A percentile compares a stretch with the other conserved stretches of the same genome.
These are phyloP conservation scores for Guillardia theta DNA, from an alignment of 78 protist species.

Conservation along the genomic window DNA sequence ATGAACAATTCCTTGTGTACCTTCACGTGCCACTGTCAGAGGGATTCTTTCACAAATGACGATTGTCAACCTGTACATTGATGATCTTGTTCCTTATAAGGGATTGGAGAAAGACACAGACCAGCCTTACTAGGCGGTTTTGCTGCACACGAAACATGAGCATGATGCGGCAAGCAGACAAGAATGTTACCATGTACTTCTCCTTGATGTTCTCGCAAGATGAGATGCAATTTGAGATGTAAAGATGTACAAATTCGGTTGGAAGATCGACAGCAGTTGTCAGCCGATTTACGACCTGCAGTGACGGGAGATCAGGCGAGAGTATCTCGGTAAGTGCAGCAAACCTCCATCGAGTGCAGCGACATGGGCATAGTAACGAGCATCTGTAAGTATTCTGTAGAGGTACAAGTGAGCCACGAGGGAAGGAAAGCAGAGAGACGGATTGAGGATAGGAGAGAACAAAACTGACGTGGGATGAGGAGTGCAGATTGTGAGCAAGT, in stretches of 20 bases:
- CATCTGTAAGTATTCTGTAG: constrained; percentile 15
- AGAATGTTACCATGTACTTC: constrained; percentile 62
- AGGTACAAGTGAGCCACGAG: no score
- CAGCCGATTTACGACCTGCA: constrained; percentile 87
- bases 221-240: constrained; percentile 85
- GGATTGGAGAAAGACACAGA: constrained; percentile 84
- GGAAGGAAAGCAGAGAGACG: no score
- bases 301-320: no score
- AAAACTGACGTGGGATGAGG: no score
- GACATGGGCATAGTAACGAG: constrained; percentile 69
- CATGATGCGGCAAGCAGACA: neutral
- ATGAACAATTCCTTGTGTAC: constrained; percentile 52
- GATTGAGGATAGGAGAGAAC: no score
- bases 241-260: constrained; percentile 79
- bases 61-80: constrained; percentile 54
- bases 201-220: constrained; percentile 75
- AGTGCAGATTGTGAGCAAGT: no score
- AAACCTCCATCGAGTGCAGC: constrained; percentile 88
- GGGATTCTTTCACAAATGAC: neutral
- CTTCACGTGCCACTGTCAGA: neutral
- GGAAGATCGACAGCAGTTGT: constrained; percentile 82
- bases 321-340: no score
- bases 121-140: constrained; percentile 80
- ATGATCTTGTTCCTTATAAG: constrained; percentile 84
- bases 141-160: neutral